Conservation (phyloP, 768 basidiomycete species). For the Suillus hirtellus region DNA sequence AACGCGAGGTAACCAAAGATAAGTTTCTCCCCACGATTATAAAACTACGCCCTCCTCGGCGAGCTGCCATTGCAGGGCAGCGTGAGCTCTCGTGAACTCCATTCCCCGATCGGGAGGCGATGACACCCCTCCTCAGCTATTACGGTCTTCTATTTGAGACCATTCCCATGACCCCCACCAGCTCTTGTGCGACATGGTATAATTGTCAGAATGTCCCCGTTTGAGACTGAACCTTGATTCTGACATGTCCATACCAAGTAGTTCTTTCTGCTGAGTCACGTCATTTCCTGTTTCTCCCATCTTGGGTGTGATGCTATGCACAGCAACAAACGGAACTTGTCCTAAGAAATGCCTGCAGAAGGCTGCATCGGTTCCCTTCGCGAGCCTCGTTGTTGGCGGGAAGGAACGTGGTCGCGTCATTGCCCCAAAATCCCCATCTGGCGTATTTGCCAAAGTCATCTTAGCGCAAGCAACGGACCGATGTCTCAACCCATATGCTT, state of each 20-base stretch:
- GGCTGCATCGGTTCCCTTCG: background rate
- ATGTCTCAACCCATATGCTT: background rate
- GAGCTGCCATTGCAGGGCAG: constrained; percentile 9
- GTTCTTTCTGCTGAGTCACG: background rate
- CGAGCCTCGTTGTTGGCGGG: background rate
- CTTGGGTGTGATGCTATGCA: background rate
- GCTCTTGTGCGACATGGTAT: constrained; percentile 1
- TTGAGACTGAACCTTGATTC: constrained; percentile 6
- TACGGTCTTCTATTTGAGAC: background rate
- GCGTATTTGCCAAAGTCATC: constrained; percentile 1
- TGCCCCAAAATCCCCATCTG: constrained; percentile 9
- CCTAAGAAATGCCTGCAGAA: background rate
- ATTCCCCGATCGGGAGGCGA: background rate
- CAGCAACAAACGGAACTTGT: background rate
- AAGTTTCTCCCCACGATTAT: constrained; percentile 8
- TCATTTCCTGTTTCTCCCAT: background rate
- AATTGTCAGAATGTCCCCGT: constrained; percentile 2
- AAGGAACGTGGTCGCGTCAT: constrained; percentile 3
- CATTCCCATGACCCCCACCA: constrained; percentile 6
- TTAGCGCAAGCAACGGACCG: constrained; percentile 1
- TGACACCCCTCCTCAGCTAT: background rate
- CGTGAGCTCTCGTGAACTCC: background rate
- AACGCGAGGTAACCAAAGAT: constrained; percentile 9
- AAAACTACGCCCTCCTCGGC: constrained; percentile 9
- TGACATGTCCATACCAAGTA: constrained; percentile 7